A percentile compares a stretch with the other conserved stretches of the same genome.
Conservation (phyloP, 1,284 basidiomycete species). For the Ustilago cynodontis region DNA sequence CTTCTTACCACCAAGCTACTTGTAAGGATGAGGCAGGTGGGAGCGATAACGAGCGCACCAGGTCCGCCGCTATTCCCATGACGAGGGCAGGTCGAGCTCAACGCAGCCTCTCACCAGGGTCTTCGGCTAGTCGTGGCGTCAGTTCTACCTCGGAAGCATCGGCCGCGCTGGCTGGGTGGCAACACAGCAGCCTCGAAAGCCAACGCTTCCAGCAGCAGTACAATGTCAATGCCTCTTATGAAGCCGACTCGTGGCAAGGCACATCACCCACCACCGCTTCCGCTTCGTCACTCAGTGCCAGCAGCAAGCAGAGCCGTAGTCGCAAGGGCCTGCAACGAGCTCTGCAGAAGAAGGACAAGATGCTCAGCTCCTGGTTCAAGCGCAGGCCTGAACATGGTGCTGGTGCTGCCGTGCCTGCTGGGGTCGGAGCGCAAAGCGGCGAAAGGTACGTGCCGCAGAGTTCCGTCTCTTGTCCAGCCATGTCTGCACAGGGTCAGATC, state of each 20-base stretch:
- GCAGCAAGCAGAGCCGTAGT: constrained; percentile 38
- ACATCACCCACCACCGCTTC: constrained; percentile 44
- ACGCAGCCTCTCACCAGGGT: constrained; percentile 20
- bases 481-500: not conserved
- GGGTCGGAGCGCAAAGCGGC: constrained; percentile 1
- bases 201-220: constrained; percentile 10
- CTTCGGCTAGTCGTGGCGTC: constrained; percentile 28
- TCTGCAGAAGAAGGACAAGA: constrained; percentile 54
- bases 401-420: constrained; percentile 6
- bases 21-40: not conserved
- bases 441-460: constrained; percentile 9
- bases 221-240: constrained; percentile 15
- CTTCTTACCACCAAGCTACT: constrained; percentile 14
- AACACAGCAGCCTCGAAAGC: constrained; percentile 23
- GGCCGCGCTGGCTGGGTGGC: constrained; percentile 16
- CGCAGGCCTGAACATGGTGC: constrained; percentile 28
- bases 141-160: constrained; percentile 24
- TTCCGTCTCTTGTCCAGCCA: not conserved
- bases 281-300: constrained; percentile 27
- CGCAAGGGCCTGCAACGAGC: constrained; percentile 41
- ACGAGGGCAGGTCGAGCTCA: not conserved
- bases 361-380: constrained; percentile 56
- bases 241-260: constrained; percentile 36
- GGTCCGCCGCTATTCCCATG: constrained; percentile 24
- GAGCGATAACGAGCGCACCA: not conserved